Conservation (phyloP, 2,329 filamentous ascomycete species). For the Monosporascus sp. region DNA sequence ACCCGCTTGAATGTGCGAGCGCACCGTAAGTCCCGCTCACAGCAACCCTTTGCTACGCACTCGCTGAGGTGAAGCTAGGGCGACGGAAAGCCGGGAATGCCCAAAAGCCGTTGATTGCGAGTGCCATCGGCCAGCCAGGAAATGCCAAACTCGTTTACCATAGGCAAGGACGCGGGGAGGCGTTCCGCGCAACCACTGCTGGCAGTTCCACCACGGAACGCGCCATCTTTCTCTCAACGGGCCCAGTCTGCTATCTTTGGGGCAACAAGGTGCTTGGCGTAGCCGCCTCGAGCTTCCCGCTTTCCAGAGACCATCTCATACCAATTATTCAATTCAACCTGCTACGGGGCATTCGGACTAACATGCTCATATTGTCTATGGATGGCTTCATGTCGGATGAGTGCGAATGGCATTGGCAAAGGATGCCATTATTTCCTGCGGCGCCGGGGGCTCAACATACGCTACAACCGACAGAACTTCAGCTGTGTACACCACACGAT, state of each 20-base stretch:
- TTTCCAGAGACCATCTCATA: slow-evolving; percentile 27
- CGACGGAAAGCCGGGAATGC: slow-evolving; percentile 6
- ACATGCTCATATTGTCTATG: slow-evolving; percentile 23
- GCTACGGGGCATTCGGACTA: slow-evolving; percentile 28
- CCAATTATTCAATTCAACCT: slow-evolving; percentile 33
- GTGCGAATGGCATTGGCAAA: slow-evolving; percentile 6
- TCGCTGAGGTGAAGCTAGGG: slow-evolving; percentile 1
- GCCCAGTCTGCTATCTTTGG: too few relatives aligned
- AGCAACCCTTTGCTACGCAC: not conserved
- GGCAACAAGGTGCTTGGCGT: too few relatives aligned
- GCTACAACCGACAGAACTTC: slow-evolving; percentile 18
- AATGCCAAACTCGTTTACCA: too few relatives aligned
- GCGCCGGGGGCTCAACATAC: slow-evolving; percentile 13
- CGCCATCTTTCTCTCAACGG: too few relatives aligned
- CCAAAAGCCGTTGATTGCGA: too few relatives aligned
- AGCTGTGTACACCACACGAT: slow-evolving; percentile 17
- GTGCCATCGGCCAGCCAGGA: too few relatives aligned
- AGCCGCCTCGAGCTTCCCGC: slow-evolving; percentile 10
- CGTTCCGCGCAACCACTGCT: too few relatives aligned
- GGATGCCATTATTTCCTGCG: slow-evolving; percentile 15
- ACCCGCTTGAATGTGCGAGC: slow-evolving; percentile 16
- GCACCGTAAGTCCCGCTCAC: slow-evolving; percentile 11
- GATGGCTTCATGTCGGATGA: slow-evolving; percentile 12
- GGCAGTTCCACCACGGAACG: too few relatives aligned
- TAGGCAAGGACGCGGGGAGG: too few relatives aligned